Evolutionary conservation across 371 early-diverging fungal genomes (phyloP).

Genomic region (Syncephalastrum monosporum): DNA sequence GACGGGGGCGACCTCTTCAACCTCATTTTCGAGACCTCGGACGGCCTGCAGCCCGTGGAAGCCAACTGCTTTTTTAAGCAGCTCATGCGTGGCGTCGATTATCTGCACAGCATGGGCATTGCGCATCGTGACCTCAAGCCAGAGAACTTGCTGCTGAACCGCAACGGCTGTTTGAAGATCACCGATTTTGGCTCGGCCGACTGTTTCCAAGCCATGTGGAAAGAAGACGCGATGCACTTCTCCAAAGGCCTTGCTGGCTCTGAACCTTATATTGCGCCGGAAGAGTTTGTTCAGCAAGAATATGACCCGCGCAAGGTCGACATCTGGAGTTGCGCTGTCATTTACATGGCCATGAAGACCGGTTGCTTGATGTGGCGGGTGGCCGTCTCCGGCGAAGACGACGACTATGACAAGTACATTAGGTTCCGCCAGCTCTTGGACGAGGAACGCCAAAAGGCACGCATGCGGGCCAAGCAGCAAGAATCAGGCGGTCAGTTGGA

Average conservation of each 20-base stretch:
- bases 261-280: conserved; percentile 59
- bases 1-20: conserved; percentile 64
- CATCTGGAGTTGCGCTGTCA: conserved; percentile 53
- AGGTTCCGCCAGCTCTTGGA: conserved; percentile 35
- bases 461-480: conserved; percentile 9
- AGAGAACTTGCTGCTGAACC: conserved; percentile 74
- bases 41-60: conserved; percentile 31
- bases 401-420: conserved; percentile 33
- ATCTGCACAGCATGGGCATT: conserved; percentile 65
- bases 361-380: conserved; percentile 47
- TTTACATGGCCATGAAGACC: conserved; percentile 43
- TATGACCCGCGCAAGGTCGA: conserved; percentile 50
- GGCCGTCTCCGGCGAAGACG: conserved; percentile 39
- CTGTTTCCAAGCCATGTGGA: conserved; percentile 45
- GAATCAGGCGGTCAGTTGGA: conserved; percentile 15
- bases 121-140: conserved; percentile 81
- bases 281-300: conserved; percentile 34
- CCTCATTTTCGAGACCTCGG: conserved; percentile 45
- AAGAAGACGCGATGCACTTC: conserved; percentile 1
- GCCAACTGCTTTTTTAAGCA: conserved; percentile 61
- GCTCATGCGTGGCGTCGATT: conserved; percentile 63
- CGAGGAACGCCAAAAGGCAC: conserved; percentile 32
- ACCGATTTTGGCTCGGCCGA: conserved; percentile 91
- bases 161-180: conserved; percentile 66
- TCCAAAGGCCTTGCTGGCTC: conserved; percentile 43